These are phyloP conservation scores for Clavariopsis aquatica DNA, from an alignment of 495 filamentous ascomycete species.

Conservation along the genomic window DNA sequence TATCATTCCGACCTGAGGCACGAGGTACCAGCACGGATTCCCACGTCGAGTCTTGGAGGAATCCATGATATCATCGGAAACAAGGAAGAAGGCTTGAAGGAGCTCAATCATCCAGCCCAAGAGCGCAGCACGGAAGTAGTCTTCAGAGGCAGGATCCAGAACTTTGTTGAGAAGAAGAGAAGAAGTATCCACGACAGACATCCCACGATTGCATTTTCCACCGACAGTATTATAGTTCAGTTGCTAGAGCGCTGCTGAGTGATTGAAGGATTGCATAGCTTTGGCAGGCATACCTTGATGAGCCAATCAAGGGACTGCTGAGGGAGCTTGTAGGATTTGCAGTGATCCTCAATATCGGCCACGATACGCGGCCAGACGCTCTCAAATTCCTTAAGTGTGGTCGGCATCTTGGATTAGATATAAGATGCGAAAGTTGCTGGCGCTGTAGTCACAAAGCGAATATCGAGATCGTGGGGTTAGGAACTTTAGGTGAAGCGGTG, in stretches of 20 bases:
- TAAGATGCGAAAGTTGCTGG: not conserved
- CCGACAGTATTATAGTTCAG: constrained; percentile 84
- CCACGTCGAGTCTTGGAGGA: constrained; percentile 87
- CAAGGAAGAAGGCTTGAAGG: constrained; percentile 97
- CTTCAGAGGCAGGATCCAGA: constrained; percentile 62
- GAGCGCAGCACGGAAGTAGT: constrained; percentile 80
- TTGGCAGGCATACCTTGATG: constrained; percentile 60
- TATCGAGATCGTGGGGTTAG: not conserved
- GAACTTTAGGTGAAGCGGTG: not conserved
- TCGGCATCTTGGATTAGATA: constrained; percentile 46
- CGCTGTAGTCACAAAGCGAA: not conserved
- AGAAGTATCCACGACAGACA: constrained; percentile 92
- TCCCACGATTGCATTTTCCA: constrained; percentile 97
- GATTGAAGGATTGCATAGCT: not conserved
- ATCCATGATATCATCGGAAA: constrained; percentile 99
- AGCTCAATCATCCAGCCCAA: constrained; percentile 97
- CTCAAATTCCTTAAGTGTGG: constrained; percentile 83
- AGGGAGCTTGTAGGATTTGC: constrained; percentile 77
- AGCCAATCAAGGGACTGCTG: constrained; percentile 84
- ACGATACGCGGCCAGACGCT: constrained; percentile 77
- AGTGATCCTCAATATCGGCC: constrained; percentile 72
- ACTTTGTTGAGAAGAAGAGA: constrained; percentile 72
- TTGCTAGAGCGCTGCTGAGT: constrained; percentile 52
- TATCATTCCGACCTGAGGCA: constrained; percentile 82
- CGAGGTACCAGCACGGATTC: constrained; percentile 91